Evolutionary conservation across 352 stramenopile species (phyloP).

Genomic region (Globisporangium echinulatum): DNA sequence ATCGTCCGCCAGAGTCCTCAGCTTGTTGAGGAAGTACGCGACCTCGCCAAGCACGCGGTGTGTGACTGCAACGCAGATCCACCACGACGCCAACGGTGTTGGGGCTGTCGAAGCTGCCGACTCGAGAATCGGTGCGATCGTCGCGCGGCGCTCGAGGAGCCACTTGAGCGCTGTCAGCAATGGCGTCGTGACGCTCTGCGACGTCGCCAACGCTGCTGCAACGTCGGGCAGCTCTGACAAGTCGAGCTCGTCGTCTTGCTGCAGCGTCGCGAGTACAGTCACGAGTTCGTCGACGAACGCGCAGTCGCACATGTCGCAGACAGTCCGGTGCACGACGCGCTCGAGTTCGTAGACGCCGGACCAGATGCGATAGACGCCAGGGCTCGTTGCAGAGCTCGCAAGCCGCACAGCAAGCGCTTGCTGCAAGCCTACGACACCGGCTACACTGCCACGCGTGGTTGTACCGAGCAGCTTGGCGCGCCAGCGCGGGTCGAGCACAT

Average conservation of each 20-base stretch:
- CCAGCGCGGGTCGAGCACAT: constrained; percentile 48
- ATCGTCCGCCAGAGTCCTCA: constrained; percentile 30
- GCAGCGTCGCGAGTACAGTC: constrained; percentile 28
- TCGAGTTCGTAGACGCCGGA: constrained; percentile 51
- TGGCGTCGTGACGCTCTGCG: constrained; percentile 32
- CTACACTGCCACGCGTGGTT: constrained; percentile 31
- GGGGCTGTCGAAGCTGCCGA: constrained; percentile 22
- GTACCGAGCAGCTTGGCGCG: constrained; percentile 43
- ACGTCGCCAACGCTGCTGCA: constrained; percentile 17
- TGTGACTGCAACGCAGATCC: constrained; percentile 39
- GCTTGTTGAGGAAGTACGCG: constrained; percentile 50
- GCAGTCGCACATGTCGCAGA: constrained; percentile 34
- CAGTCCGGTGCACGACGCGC: constrained; percentile 49
- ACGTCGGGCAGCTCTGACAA: constrained; percentile 37
- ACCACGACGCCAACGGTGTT: constrained; percentile 30
- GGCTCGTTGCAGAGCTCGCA: constrained; percentile 32
- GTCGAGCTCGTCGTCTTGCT: constrained; percentile 15
- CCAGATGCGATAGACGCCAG: constrained; percentile 55
- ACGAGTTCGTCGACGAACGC: constrained; percentile 50
- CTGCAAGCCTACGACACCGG: constrained; percentile 35
- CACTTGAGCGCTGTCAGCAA: constrained; percentile 46
- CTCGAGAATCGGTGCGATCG: constrained; percentile 15
- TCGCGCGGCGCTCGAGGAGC: constrained; percentile 34
- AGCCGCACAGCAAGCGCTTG: constrained; percentile 38
- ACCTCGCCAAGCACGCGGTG: constrained; percentile 52